These are phyloP conservation scores for Sordariomycetes sp. DNA, from an alignment of 2,329 filamentous ascomycete genomes.

Conservation along the genomic window DNA sequence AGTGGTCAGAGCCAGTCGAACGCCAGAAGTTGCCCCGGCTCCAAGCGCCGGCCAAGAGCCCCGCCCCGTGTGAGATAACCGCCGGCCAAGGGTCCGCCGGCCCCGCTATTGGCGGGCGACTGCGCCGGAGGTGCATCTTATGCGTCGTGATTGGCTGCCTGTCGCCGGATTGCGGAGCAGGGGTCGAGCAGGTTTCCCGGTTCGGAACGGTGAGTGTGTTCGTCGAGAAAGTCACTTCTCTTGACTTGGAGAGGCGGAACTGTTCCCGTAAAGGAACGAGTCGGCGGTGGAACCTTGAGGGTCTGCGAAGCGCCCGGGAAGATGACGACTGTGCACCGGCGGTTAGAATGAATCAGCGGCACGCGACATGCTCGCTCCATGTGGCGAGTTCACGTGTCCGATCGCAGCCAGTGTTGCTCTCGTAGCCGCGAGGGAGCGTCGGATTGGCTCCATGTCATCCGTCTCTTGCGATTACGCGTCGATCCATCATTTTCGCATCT, in stretches of 20 bases:
- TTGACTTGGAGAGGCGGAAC: neutral
- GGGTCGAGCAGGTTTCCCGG: neutral
- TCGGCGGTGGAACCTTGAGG: neutral
- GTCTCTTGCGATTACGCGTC: too few species aligned
- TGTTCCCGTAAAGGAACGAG: neutral
- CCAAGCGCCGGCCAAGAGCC: neutral
- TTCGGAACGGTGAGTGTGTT: neutral
- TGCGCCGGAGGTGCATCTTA: neutral
- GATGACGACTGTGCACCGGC: neutral
- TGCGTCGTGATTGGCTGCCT: constrained; percentile 14
- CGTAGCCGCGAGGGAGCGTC: too few species aligned
- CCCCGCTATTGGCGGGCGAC: neutral
- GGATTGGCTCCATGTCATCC: too few species aligned
- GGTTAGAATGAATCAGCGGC: neutral
- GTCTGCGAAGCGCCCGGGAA: neutral
- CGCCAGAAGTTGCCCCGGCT: neutral
- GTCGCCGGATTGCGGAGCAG: constrained; percentile 7
- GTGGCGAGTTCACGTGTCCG: neutral
- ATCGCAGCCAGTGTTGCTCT: neutral
- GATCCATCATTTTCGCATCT: too few species aligned
- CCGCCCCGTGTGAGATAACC: constrained; percentile 19
- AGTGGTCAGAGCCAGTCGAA: neutral
- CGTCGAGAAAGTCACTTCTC: neutral
- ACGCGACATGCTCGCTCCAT: neutral
- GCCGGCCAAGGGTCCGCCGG: constrained; percentile 14